Base-by-base conservation (phyloP, 2,329 filamentous ascomycete species). In the Chaetomiaceae sp. region DNA sequence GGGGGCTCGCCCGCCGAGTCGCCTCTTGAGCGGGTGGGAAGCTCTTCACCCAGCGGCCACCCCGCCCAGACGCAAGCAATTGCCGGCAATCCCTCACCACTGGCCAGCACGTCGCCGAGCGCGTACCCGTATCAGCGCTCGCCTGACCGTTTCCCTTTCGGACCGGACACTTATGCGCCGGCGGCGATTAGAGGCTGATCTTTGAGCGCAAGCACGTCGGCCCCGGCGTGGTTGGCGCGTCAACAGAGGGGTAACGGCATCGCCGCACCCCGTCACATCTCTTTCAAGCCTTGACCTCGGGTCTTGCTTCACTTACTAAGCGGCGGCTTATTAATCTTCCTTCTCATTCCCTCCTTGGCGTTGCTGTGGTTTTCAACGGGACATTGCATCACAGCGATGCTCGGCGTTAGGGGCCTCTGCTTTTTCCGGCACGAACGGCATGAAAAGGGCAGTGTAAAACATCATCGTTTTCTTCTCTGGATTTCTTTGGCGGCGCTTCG, bases 71-170 rank as follows among this genome's bases (percentile, higher is more conserved):
- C 77, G 37, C 72, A 75, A 14, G 71, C 78, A 20, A 69, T 73
- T 64, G 66, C 70, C 19, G 70, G 70, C 40, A 64, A 69, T 53
- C 76, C 80, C 59, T 66, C 72, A 48, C 68, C 75, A 44, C 71
- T 74, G 61, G 70, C 78, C 62, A 75, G 73, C 70, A 75, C 76
- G 58, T 69, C 73, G 48, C 64, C 74, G 51, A 68, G 66, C 61
- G 74, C 74, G 47, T 66, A 69, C 48, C 62, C 70, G 31, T 75
- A 72, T 52, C 71, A 75, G 59, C 71, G 71, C 55, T 60, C 72
- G 59, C 68, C 71, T 63, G 73, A 78, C 54, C 74, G 72, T 50
- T 80, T 80, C 58, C 76, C 75, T 45, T 73, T 69, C 65, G 68
- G 70, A 40, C 59, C 74, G 50, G 77, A 81, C 54, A 64, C 75